phyloP scores from a whole-genome alignment of 768 basidiomycete species.

The Amanita muscaria region DNA sequence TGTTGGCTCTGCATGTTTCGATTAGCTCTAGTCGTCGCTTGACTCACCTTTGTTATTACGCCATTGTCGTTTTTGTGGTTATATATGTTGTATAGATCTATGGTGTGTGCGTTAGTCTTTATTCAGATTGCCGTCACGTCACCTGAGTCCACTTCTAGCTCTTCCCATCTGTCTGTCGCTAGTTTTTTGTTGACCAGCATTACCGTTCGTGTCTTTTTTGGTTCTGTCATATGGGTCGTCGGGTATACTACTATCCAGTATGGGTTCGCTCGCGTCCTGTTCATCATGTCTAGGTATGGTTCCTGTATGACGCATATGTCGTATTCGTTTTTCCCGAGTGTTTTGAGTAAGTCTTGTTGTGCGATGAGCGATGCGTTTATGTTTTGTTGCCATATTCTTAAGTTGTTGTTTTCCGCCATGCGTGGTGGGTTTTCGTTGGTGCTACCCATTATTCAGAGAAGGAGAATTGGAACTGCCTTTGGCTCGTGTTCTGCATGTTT shows the following conservation, averaged over 20 bases:
- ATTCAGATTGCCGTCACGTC: neutral
- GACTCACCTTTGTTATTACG: neutral
- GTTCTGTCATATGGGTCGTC: too few relatives aligned
- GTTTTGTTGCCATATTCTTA: neutral
- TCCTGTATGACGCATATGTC: neutral
- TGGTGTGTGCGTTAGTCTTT: neutral
- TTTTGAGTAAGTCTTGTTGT: neutral
- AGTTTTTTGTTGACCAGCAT: too few relatives aligned
- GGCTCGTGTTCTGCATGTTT: too few relatives aligned
- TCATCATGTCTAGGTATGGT: neutral
- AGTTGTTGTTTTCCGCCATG: neutral
- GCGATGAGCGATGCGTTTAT: neutral
- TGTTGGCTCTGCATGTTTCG: conserved; percentile 5
- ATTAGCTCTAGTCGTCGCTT: neutral
- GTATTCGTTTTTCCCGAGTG: neutral
- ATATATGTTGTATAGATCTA: neutral
- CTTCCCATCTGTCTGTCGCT: neutral
- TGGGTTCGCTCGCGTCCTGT: neutral
- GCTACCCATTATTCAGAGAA: too few relatives aligned
- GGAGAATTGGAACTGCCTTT: too few relatives aligned
- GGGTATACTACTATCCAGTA: neutral
- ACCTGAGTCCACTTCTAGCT: neutral
- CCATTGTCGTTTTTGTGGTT: neutral
- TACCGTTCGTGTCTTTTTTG: too few relatives aligned
- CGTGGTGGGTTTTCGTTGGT: too few relatives aligned